These are phyloP conservation scores for Ambrosia hybrid DNA, from an alignment of 140 eudicot species.

Conservation along the genomic window DNA sequence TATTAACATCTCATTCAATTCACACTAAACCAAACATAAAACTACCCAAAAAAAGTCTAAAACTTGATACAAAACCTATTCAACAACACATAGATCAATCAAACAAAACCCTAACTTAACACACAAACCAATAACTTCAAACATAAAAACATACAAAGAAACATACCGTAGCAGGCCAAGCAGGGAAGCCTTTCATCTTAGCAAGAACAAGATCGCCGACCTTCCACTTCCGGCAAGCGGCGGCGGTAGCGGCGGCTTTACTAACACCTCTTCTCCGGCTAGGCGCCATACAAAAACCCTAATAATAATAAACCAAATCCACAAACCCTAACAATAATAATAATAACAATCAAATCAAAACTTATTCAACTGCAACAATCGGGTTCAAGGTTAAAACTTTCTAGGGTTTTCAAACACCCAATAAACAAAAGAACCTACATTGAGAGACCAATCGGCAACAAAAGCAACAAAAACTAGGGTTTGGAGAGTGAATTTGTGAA, in stretches of 20 bases:
- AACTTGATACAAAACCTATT: too few relatives aligned
- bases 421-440: conserved; percentile 31
- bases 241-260: conserved; percentile 82
- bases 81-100: too few relatives aligned
- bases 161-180: conserved; percentile 99
- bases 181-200: conserved; percentile 93
- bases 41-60: background rate
- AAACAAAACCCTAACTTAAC: background rate
- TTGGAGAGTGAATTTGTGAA: conserved; percentile 1
- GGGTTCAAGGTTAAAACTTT: background rate
- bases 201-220: conserved; percentile 98
- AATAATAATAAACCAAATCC: conserved; percentile 8
- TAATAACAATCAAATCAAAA: too few relatives aligned
- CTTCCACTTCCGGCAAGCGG: conserved; percentile 85
- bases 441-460: conserved; percentile 31
- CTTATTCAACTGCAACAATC: background rate
- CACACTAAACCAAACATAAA: background rate
- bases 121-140: conserved; percentile 1
- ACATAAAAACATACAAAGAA: conserved; percentile 1
- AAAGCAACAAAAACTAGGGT: too few relatives aligned
- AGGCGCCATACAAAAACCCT: conserved; percentile 73
- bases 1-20: background rate
- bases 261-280: conserved; percentile 71
- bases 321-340: conserved; percentile 5
- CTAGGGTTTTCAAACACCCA: conserved; percentile 23